Evolutionary conservation across 108 stramenopile genomes (phyloP), one percentile per base, ranked within the genome.

Genomic region (Fistulifera pelliculosa): DNA sequence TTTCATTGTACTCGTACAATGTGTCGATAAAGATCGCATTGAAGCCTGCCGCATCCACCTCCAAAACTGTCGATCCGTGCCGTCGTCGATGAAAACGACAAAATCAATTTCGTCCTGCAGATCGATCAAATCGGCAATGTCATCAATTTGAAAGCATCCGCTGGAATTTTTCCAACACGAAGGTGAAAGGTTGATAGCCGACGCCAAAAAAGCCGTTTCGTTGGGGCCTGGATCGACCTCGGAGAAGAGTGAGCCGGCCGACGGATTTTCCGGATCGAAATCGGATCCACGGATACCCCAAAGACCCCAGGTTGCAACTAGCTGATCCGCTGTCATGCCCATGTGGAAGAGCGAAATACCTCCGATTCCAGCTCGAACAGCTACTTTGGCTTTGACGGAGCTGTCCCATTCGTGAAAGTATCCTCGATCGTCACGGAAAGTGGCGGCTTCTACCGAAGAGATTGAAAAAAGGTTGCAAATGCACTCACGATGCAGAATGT

Each of bases 261-360:
- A 8, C 19, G 54, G 39, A 38, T 38, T 41, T 13, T 38, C 22
- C 0, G 38, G 16, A 35, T 38, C 31, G 8, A 38, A 18, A 43
- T 55, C 54, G 22, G 38, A 38, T 16, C 54, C 54, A 8, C 54
- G 54, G 41, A 55, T 40, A n/a, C 7, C 17, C 54, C 54, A 55
- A 38, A 17, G 12, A 17, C 38, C 54, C 38, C 39, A 55, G 6
- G 38, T 41, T 13, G 54, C 54, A 14, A 21, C 38, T 14, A 55
- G 17, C 18, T 55, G 31, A 17, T 55, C 54, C 5, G 44, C 44
- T 21, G 44, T 18, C 26, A 52, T 19, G 10, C 54, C 54, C 54
- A 55, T 55, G 38, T 55, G 54, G 16, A 28, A 55, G 18, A 55
- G 39, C 14, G 38, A 39, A 10, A 55, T 6, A 11, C 17, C 38